Evolutionary conservation across 1,139 yeast genomes (phyloP).

Genomic region (Diutina siamensis): DNA sequence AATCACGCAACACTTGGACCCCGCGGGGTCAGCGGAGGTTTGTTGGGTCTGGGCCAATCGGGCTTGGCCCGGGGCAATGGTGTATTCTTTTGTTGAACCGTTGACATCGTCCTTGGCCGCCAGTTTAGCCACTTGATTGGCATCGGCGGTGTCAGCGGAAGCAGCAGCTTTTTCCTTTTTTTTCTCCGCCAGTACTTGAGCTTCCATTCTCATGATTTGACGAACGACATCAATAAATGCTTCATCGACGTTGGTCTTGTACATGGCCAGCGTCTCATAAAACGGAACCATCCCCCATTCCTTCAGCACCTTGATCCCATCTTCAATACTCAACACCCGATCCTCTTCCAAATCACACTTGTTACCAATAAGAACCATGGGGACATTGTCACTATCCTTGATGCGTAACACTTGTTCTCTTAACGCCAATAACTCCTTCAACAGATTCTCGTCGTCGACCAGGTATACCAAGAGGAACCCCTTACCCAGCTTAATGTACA

Average conservation of each 20-base stretch:
- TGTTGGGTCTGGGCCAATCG: slow-evolving; percentile 7
- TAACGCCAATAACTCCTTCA: slow-evolving; percentile 70
- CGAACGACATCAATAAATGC: slow-evolving; percentile 86
- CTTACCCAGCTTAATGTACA: slow-evolving; percentile 43
- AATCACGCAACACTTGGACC: slow-evolving; percentile 11
- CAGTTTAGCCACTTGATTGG: slow-evolving; percentile 6
- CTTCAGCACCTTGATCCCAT: slow-evolving; percentile 73
- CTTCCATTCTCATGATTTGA: slow-evolving; percentile 73
- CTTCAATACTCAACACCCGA: slow-evolving; percentile 66
- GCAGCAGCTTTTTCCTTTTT: slow-evolving; percentile 32
- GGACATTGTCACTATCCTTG: slow-evolving; percentile 67
- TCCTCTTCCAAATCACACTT: slow-evolving; percentile 73
- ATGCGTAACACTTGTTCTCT: slow-evolving; percentile 84
- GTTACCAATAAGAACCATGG: slow-evolving; percentile 83
- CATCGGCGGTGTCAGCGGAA: slow-evolving; percentile 11
- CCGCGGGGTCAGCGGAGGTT: slow-evolving; percentile 8
- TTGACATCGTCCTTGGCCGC: slow-evolving; percentile 6
- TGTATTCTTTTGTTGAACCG: slow-evolving; percentile 7
- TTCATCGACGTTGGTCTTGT: slow-evolving; percentile 80
- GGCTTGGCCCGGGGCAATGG: neutral
- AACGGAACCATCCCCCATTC: slow-evolving; percentile 85
- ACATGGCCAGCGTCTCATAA: slow-evolving; percentile 89
- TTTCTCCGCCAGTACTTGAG: slow-evolving; percentile 35
- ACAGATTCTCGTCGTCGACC: slow-evolving; percentile 77
- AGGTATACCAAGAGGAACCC: slow-evolving; percentile 64